Conservation (phyloP, 2,329 filamentous ascomycete species). For the Gnomoniopsis smithogilvyi region DNA sequence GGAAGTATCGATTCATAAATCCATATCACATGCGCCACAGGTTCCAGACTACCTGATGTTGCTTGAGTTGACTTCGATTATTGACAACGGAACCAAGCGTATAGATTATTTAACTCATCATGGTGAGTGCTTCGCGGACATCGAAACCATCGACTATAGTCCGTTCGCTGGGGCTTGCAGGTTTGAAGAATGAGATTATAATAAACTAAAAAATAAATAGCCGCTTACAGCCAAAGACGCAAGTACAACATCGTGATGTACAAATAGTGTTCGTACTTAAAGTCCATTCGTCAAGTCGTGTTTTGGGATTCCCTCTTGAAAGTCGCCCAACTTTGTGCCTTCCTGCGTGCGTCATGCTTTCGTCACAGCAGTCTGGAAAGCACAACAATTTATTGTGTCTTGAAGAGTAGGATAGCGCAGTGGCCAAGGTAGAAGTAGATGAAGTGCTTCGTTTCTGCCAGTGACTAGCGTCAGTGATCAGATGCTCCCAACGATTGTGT, state of each 20-base stretch:
- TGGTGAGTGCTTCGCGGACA: too few species aligned
- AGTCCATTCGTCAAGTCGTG: background rate
- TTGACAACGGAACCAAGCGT: too few species aligned
- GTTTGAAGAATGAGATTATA: too few species aligned
- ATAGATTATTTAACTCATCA: too few species aligned
- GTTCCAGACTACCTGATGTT: too few species aligned
- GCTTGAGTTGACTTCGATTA: too few species aligned
- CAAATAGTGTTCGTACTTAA: background rate
- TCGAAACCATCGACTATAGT: too few species aligned
- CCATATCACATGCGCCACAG: too few species aligned
- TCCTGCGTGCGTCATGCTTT: background rate
- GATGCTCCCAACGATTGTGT: too few species aligned
- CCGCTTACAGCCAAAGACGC: background rate
- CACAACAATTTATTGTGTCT: slow-evolving; percentile 72
- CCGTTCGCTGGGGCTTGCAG: too few species aligned
- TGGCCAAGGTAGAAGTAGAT: slow-evolving; percentile 99
- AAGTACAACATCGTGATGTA: background rate
- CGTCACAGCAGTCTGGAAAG: background rate
- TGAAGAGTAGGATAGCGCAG: slow-evolving; percentile 97
- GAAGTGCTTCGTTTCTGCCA: slow-evolving; percentile 95
- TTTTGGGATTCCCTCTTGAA: background rate
- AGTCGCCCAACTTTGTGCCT: background rate
- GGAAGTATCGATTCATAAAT: too few species aligned
- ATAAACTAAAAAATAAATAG: background rate
- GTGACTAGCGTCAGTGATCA: background rate